A percentile compares a stretch with the other conserved stretches of the same genome.
Conservation (phyloP, 108 stramenopile species). For the Stephanodiscus minutulus region DNA sequence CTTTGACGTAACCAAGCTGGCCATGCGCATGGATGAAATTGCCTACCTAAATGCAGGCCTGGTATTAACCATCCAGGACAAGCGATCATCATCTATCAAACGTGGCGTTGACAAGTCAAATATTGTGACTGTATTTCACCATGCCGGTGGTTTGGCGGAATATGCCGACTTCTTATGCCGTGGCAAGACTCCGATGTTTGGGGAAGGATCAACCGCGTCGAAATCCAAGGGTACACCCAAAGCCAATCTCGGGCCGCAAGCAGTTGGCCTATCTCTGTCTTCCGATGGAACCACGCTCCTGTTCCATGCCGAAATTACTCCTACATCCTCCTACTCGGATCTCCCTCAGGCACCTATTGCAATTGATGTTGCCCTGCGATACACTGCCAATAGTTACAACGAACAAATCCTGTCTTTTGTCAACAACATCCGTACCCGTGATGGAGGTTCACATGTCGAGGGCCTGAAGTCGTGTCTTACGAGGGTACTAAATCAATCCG, state of each 20-base stretch:
- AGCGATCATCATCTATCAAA: constrained; percentile 48
- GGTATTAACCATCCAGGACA: constrained; percentile 79
- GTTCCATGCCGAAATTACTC: constrained; percentile 37
- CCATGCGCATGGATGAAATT: constrained; percentile 85
- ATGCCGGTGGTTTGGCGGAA: constrained; percentile 86
- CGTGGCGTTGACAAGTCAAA: constrained; percentile 37
- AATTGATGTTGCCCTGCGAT: constrained; percentile 87
- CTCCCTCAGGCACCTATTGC: constrained; percentile 54
- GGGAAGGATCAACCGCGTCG: constrained; percentile 28
- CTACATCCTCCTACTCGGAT: constrained; percentile 32
- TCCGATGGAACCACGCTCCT: constrained; percentile 46
- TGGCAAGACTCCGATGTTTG: constrained; percentile 79
- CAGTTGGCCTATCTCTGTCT: constrained; percentile 31
- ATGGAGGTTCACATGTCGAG: constrained; percentile 95
- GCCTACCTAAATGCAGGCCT: constrained; percentile 92
- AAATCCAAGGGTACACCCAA: constrained; percentile 38
- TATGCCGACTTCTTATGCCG: constrained; percentile 84
- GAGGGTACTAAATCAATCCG: constrained; percentile 79
- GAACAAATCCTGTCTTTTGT: constrained; percentile 91
- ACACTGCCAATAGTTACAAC: constrained; percentile 89
- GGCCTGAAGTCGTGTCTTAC: constrained; percentile 90
- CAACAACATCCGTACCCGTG: constrained; percentile 93
- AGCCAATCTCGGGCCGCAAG: not conserved
- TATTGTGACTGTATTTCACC: constrained; percentile 73
- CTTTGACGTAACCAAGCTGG: constrained; percentile 78